These are phyloP conservation scores for Viola odorata DNA, from an alignment of 345 rosid species.

Conservation along the genomic window DNA sequence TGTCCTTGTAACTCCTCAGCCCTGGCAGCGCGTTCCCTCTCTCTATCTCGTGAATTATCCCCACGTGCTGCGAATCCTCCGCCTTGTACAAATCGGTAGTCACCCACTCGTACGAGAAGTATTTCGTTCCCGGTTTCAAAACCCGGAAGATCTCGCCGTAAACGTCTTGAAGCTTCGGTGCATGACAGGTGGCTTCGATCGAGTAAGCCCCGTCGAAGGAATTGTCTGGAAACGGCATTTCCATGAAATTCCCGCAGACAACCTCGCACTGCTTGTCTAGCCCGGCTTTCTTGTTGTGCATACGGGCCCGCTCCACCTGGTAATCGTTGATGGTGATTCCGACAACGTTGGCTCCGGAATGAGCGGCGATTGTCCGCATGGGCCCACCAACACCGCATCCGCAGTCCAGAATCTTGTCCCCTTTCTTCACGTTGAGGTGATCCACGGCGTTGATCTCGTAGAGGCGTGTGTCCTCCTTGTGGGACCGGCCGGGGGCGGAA, in stretches of 20 bases:
- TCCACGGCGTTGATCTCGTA: conserved; percentile 89
- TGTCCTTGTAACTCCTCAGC: conserved; percentile 50
- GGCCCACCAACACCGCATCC: conserved; percentile 99
- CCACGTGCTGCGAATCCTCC: conserved; percentile 52
- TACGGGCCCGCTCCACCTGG: conserved; percentile 78
- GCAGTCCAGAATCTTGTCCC: conserved; percentile 61
- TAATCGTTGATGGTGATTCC: conserved; percentile 97
- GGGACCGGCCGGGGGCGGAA: conserved; percentile 61
- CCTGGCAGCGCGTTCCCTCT: conserved; percentile 91
- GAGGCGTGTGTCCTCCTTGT: conserved; percentile 79
- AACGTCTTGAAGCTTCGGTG: conserved; percentile 83
- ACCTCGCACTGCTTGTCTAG: conserved; percentile 73
- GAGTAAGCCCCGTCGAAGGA: conserved; percentile 97
- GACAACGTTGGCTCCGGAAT: conserved; percentile 71
- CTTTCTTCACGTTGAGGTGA: conserved; percentile 57
- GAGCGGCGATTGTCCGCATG: conserved; percentile 94
- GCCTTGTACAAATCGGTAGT: conserved; percentile 61
- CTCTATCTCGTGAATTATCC: conserved; percentile 82
- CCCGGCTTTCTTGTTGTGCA: conserved; percentile 88
- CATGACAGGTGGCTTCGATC: conserved; percentile 96
- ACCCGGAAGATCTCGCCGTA: conserved; percentile 77
- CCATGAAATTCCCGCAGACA: conserved; percentile 78
- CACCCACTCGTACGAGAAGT: conserved; percentile 91
- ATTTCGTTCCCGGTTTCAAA: conserved; percentile 72
- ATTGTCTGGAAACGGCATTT: conserved; percentile 78